These are phyloP conservation scores for Trichosporon sp. DNA, from an alignment of 1,284 basidiomycete species.

Conservation along the genomic window DNA sequence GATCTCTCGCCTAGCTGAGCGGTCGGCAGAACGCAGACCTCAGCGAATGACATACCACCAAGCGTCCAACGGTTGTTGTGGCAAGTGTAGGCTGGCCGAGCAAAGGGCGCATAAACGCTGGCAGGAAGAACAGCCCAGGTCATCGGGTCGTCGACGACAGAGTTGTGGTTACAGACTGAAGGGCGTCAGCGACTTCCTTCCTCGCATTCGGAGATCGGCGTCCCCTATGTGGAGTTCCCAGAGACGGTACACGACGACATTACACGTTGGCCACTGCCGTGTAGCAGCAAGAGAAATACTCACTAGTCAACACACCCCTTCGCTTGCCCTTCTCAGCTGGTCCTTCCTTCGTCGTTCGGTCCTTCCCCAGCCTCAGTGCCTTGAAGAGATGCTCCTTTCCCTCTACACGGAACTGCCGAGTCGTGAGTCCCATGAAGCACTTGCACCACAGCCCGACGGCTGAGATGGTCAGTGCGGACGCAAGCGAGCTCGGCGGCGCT, in stretches of 20 bases:
- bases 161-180: conserved; percentile 82
- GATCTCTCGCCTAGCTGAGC: neutral
- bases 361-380: conserved; percentile 51
- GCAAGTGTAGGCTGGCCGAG: conserved; percentile 32
- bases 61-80: conserved; percentile 45
- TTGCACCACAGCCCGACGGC: conserved; percentile 66
- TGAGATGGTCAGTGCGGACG: conserved; percentile 37
- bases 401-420: conserved; percentile 59
- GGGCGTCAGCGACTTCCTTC: neutral
- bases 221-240: neutral
- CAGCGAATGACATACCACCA: conserved; percentile 26
- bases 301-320: conserved; percentile 73
- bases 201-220: too few relatives aligned
- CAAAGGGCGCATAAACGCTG: conserved; percentile 54
- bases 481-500: conserved; percentile 20
- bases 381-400: conserved; percentile 62
- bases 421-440: conserved; percentile 63
- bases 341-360: conserved; percentile 13
- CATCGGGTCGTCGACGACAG: conserved; percentile 55
- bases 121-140: conserved; percentile 76
- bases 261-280: too few relatives aligned
- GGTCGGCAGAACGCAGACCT: neutral
- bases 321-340: conserved; percentile 41
- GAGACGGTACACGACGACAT: too few relatives aligned
- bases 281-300: conserved; percentile 24